phyloP scores from a whole-genome alignment of 2,329 filamentous ascomycete genomes.

The Leptosphaerulina australis region DNA sequence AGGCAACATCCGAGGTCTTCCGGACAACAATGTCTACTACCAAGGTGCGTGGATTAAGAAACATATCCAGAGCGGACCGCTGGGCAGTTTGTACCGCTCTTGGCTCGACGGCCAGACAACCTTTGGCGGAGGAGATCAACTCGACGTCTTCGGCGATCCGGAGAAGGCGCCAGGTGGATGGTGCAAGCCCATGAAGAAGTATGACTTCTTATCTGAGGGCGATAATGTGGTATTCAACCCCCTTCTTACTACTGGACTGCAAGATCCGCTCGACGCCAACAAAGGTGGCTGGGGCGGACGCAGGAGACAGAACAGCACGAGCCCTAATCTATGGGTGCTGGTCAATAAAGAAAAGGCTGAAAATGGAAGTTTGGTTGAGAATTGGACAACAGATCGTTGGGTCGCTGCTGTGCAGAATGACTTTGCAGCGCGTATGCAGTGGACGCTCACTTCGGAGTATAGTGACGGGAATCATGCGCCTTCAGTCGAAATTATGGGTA shows the following conservation, averaged over 20 bases:
- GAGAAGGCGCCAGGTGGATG: conserved; percentile 42
- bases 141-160: conserved; percentile 49
- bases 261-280: conserved; percentile 29
- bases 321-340: not conserved
- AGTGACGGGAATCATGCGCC: conserved; percentile 2
- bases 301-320: not conserved
- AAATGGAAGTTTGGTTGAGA: not conserved
- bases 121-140: conserved; percentile 27
- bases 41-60: conserved; percentile 53
- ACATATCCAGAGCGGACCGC: conserved; percentile 56
- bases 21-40: conserved; percentile 14
- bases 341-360: not conserved
- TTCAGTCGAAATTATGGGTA: not conserved
- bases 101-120: conserved; percentile 57
- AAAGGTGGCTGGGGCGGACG: conserved; percentile 6
- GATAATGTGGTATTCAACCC: conserved; percentile 27
- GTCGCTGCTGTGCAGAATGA: conserved; percentile 54
- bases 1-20: conserved; percentile 17
- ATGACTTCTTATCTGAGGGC: conserved; percentile 18
- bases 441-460: conserved; percentile 37
- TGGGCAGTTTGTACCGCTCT: conserved; percentile 48
- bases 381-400: conserved; percentile 53
- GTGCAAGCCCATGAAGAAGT: conserved; percentile 17
- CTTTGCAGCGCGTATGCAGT: conserved; percentile 42
- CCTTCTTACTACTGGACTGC: conserved; percentile 8